Evolutionary conservation across 2,329 filamentous ascomycete genomes (phyloP).

Genomic region (Penicillium italicum): DNA sequence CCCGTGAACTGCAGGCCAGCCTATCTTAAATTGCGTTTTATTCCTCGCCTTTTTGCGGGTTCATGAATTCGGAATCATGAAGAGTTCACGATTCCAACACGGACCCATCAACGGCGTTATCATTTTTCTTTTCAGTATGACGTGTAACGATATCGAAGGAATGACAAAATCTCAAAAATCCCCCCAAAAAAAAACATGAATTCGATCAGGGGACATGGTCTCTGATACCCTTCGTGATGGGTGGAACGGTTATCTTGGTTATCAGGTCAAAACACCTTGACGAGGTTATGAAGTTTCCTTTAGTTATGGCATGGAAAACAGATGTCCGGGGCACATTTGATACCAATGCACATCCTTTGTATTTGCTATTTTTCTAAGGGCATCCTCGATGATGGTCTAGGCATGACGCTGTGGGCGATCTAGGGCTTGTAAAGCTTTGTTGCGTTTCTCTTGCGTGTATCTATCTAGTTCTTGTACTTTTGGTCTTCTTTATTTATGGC

Average conservation of each 20-base stretch:
- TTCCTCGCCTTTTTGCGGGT: not conserved
- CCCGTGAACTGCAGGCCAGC: slow-evolving; percentile 34
- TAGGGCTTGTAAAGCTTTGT: not conserved
- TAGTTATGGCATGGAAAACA: not conserved
- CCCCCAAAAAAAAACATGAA: not conserved
- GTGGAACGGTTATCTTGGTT: not conserved
- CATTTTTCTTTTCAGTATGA: slow-evolving; percentile 13
- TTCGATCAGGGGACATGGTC: not conserved
- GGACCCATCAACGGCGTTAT: slow-evolving; percentile 7
- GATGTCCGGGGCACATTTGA: not conserved
- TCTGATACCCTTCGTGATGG: not conserved
- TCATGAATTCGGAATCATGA: not conserved
- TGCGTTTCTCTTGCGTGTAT: not conserved
- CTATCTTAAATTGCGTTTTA: not conserved
- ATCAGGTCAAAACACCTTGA: not conserved
- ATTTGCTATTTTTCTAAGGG: not conserved
- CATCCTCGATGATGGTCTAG: not conserved
- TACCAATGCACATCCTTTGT: not conserved
- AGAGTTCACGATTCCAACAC: slow-evolving; percentile 3
- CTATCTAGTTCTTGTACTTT: not conserved
- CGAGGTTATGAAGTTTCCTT: slow-evolving; percentile 6
- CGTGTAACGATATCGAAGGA: slow-evolving; percentile 12
- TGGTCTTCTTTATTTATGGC: not conserved
- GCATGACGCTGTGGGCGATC: not conserved
- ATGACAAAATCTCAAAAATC: slow-evolving; percentile 10